Percentiles rank a stretch among this genome's conserved stretches.
Conservation (phyloP, 2,329 filamentous ascomycete species). For the Amauroascus niger region DNA sequence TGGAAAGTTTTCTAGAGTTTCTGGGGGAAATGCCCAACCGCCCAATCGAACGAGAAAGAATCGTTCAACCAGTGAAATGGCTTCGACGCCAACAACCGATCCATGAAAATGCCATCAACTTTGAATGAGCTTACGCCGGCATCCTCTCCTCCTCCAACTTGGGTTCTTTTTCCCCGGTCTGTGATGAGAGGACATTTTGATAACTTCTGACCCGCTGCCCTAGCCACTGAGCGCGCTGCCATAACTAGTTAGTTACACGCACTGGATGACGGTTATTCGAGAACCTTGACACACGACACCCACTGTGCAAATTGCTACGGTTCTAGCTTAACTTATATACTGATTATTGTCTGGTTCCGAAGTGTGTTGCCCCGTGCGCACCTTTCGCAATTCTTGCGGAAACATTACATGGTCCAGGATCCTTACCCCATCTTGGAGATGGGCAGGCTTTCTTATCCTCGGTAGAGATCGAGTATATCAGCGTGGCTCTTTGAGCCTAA, state of each 20-base stretch:
- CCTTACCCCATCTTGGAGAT: background rate
- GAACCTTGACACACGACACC: too few species aligned
- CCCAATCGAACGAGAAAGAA: slow-evolving; percentile 2
- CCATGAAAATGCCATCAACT: background rate
- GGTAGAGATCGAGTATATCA: too few species aligned
- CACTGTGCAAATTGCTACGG: too few species aligned
- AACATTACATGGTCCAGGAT: background rate
- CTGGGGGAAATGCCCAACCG: background rate
- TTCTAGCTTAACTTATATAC: too few species aligned
- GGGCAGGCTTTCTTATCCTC: background rate
- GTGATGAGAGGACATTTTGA: background rate
- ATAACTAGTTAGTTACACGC: too few species aligned
- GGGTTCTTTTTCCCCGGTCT: background rate
- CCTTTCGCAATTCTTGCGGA: background rate
- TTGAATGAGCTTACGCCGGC: background rate
- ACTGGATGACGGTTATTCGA: too few species aligned
- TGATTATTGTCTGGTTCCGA: too few species aligned
- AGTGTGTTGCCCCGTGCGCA: background rate
- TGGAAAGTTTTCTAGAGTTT: slow-evolving; percentile 3
- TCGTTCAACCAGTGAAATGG: background rate
- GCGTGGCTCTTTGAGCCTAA: too few species aligned
- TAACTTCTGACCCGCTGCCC: too few species aligned
- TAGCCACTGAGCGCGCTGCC: too few species aligned
- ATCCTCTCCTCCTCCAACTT: background rate
- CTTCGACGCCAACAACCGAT: background rate